Base-by-base conservation (phyloP, 1,139 yeast species). In the Magnusiomyces suaveolens region DNA sequence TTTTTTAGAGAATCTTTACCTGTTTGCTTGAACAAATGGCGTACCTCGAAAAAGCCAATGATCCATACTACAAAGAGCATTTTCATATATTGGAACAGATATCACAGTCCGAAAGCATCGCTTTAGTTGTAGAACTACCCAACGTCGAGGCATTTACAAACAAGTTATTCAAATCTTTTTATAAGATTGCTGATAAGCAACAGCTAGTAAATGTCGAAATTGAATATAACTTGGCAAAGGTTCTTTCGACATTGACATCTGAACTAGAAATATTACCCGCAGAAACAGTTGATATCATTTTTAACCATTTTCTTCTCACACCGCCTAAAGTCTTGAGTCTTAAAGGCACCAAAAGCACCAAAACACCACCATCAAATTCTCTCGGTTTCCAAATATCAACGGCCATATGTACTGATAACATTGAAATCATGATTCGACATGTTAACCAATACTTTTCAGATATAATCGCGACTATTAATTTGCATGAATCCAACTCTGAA, bases 391-490 rank as follows among this genome's bases (percentile, higher is more conserved):
- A 77, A 51, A 77, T 88, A 60, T 82, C 92, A 3, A 68, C 84
- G 48, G 74, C 79, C 18, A 76, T 90, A 3, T 87, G 96, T 65
- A 83, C 81, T 57, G 74, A 79, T 1, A 87, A 87, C 62, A 69
- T 82, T 0, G 95, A 87, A 60, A 74, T 90, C 59, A 77, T 90
- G 78, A 81, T 94, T 14, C 78, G 95, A 59, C 82, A 82, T 60
- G 76, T 87, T 33, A 87, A 95, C 3, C 90, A 84, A 64, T 84
- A 83, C 63, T 86, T 88, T 61, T 83, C 95, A 0, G 96, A 87
- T 63, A 74, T 83, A 59, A 69, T 89, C 51, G 59, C 58, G 50
- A 62, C 66, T 18, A 61, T 71, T 1, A 60, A 63, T 51, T 61
- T 60, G 4, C 60, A 56, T 26, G 55, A 56, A n/a, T 59, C 55